Evolutionary conservation across 345 rosid species (phyloP).

Genomic region (Heritiera fomes): DNA sequence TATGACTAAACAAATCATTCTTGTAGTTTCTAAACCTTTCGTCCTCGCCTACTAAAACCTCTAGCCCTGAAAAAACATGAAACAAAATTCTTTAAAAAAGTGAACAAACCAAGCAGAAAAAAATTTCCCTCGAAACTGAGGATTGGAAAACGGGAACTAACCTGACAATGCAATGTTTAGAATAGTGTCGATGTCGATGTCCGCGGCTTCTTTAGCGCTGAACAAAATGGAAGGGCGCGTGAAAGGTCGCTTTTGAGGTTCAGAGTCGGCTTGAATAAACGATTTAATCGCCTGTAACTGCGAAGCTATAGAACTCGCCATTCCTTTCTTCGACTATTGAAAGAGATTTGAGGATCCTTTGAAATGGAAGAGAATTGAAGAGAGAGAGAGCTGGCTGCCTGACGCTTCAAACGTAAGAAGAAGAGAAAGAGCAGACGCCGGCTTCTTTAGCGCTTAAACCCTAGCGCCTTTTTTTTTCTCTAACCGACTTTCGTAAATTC

Average conservation of each 20-base stretch:
- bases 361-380: background rate
- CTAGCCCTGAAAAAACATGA: conserved; percentile 60
- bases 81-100: background rate
- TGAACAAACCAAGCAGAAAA: background rate
- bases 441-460: background rate
- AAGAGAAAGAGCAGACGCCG: background rate
- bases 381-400: background rate
- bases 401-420: background rate
- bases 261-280: conserved; percentile 50
- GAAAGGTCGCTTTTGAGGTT: conserved; percentile 51
- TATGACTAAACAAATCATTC: conserved; percentile 69
- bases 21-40: conserved; percentile 67
- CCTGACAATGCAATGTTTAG: conserved; percentile 61
- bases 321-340: conserved; percentile 15
- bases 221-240: conserved; percentile 63
- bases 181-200: conserved; percentile 69
- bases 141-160: conserved; percentile 14
- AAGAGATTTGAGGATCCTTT: background rate
- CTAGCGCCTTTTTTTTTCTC: background rate
- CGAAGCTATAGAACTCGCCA: conserved; percentile 62
- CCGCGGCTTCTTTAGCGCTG: conserved; percentile 66
- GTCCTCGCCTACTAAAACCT: conserved; percentile 58
- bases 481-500: background rate
- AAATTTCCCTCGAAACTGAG: background rate
- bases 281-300: conserved; percentile 70